Evolutionary conservation across 371 early-diverging fungal species (phyloP).

Genomic region (Smittium culicis): DNA sequence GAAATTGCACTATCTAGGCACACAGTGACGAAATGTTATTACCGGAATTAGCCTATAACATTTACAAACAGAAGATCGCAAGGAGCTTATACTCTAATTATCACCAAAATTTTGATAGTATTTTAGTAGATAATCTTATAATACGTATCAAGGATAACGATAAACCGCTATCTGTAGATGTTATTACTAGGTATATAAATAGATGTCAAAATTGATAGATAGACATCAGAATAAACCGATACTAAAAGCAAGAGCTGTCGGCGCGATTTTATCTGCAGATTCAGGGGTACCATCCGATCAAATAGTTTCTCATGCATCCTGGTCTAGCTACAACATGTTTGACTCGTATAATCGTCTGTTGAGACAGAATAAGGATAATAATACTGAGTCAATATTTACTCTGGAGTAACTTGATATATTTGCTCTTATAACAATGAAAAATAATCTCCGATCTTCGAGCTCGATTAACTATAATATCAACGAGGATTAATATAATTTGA

Average conservation of each 20-base stretch:
- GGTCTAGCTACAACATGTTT: not conserved
- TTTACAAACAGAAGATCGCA: slow-evolving; percentile 3
- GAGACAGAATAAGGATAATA: not conserved
- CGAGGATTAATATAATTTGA: no score
- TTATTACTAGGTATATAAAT: not conserved
- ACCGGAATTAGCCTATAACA: not conserved
- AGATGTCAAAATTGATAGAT: slow-evolving; percentile 1
- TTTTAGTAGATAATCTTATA: not conserved
- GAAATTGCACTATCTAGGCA: not conserved
- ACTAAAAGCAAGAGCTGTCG: slow-evolving; percentile 1
- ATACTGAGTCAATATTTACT: not conserved
- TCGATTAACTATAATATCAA: no score
- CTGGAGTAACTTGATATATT: slow-evolving; percentile 3
- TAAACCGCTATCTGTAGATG: not conserved
- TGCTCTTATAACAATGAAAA: no score
- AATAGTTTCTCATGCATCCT: slow-evolving; percentile 4
- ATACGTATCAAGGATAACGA: not conserved
- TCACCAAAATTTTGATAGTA: not conserved
- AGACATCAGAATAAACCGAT: not conserved
- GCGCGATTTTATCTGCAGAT: not conserved
- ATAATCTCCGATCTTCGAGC: no score
- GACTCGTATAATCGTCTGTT: not conserved
- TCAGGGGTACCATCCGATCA: not conserved
- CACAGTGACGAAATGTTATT: not conserved
- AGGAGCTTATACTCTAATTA: not conserved